Conservation (phyloP, 805 yeast genomes). For the Candida succiphila region DNA sequence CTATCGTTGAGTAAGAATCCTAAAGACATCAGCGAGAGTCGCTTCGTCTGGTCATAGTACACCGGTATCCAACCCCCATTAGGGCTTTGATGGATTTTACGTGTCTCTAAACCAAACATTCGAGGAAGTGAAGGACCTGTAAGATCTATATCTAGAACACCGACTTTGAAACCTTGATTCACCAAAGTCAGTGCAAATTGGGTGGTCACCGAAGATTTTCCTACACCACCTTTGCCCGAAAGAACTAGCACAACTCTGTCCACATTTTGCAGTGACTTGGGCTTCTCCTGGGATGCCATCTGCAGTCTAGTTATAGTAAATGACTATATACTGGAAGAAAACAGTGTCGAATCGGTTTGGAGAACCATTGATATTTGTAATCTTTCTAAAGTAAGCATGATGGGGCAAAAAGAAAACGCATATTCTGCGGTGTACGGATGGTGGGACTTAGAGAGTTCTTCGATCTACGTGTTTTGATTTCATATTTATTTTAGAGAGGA, state of each 20-base stretch:
- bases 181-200: conserved; percentile 83
- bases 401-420: too few species aligned
- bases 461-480: too few species aligned
- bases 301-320: background rate
- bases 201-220: conserved; percentile 91
- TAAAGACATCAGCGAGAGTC: conserved; percentile 69
- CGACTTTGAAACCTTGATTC: conserved; percentile 68
- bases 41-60: conserved; percentile 27
- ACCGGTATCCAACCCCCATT: conserved; percentile 98
- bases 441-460: too few species aligned
- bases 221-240: conserved; percentile 97
- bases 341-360: background rate
- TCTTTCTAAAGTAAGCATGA: too few species aligned
- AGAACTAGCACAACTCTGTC: conserved; percentile 74
- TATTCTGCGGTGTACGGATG: too few species aligned
- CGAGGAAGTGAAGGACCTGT: conserved; percentile 97
- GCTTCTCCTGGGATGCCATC: conserved; percentile 12
- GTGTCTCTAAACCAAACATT: conserved; percentile 83
- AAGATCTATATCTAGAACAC: conserved; percentile 87
- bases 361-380: background rate
- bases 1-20: conserved; percentile 81
- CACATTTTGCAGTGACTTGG: conserved; percentile 31
- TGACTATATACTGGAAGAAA: background rate
- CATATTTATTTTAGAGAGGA: too few species aligned
- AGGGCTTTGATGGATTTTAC: conserved; percentile 70